Evolutionary conservation across 441 rosid species (phyloP).

Genomic region (Euphorbia celastroides): DNA sequence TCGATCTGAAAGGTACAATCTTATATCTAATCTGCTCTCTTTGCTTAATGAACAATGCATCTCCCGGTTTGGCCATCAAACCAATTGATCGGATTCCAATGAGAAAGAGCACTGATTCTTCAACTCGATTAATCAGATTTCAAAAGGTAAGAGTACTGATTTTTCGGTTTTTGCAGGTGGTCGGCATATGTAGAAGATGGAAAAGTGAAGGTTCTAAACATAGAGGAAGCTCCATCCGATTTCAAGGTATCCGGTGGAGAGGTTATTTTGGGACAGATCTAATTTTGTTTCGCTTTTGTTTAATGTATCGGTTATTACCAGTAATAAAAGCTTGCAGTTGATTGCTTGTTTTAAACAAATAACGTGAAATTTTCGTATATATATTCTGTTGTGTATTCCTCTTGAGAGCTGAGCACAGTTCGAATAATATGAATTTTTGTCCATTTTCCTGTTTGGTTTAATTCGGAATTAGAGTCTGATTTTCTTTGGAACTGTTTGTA

Average conservation of each 20-base stretch:
- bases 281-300: conserved; percentile 5
- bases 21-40: not conserved
- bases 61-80: too few relatives aligned
- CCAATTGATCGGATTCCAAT: too few relatives aligned
- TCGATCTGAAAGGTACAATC: conserved; percentile 68
- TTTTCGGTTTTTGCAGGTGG: conserved; percentile 48
- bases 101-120: not conserved
- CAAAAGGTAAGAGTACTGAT: not conserved
- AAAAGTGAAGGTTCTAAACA: conserved; percentile 67
- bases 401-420: not conserved
- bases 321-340: not conserved
- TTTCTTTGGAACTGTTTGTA: too few relatives aligned
- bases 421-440: not conserved
- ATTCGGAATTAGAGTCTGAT: too few relatives aligned
- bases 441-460: too few relatives aligned
- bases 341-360: not conserved
- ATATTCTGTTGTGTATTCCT: not conserved
- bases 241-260: conserved; percentile 81
- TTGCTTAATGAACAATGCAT: too few relatives aligned
- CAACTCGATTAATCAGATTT: not conserved
- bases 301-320: not conserved
- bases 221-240: conserved; percentile 85
- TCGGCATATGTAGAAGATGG: conserved; percentile 85
- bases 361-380: not conserved
- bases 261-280: conserved; percentile 70